A percentile compares a stretch with the other conserved stretches of the same genome.
These are phyloP conservation scores for Acer campestre DNA, from an alignment of 345 rosid species.

Conservation along the genomic window DNA sequence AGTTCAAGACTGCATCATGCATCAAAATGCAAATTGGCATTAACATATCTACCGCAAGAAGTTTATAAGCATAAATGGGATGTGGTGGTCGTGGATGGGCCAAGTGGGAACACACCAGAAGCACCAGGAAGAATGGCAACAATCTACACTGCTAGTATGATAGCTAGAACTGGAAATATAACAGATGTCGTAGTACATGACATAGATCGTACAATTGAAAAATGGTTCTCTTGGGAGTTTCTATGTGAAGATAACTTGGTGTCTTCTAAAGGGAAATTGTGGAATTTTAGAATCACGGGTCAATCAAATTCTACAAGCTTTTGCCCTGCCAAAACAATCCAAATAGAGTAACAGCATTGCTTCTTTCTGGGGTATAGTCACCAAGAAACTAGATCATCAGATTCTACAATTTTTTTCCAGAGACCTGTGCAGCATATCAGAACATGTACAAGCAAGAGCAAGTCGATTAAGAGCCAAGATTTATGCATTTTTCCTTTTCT, in stretches of 20 bases:
- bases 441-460: not conserved
- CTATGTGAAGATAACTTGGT: slow-evolving; percentile 77
- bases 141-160: slow-evolving; percentile 67
- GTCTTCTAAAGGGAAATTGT: slow-evolving; percentile 70
- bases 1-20: slow-evolving; percentile 33
- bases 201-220: slow-evolving; percentile 72
- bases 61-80: slow-evolving; percentile 71
- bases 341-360: slow-evolving; percentile 23
- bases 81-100: slow-evolving; percentile 82
- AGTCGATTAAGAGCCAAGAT: not conserved
- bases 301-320: slow-evolving; percentile 55
- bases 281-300: slow-evolving; percentile 60
- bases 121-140: slow-evolving; percentile 84
- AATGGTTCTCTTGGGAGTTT: slow-evolving; percentile 94
- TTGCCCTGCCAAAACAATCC: slow-evolving; percentile 41
- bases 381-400: not conserved
- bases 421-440: not conserved
- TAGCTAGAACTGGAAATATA: slow-evolving; percentile 64
- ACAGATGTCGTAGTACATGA: slow-evolving; percentile 81
- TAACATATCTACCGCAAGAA: slow-evolving; percentile 55
- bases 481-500: not conserved
- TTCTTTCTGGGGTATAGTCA: not conserved
- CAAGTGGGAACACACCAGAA: slow-evolving; percentile 57
- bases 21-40: slow-evolving; percentile 57
- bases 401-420: not conserved